Evolutionary conservation across 352 stramenopile genomes (phyloP).

Genomic region (Plasmopara viticola): DNA sequence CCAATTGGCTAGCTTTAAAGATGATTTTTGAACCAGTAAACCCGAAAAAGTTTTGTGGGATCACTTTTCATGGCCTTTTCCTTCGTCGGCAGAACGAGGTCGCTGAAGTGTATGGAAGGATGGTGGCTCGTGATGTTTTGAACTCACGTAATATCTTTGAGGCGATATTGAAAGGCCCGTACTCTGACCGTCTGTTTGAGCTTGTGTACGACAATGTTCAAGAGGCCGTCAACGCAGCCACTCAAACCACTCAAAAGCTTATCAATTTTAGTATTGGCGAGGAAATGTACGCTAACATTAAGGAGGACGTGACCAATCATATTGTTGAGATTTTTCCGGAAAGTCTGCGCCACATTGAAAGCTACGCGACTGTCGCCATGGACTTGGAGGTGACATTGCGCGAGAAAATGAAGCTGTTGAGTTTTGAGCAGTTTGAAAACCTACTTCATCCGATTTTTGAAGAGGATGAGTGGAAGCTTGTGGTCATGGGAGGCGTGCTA

Average conservation of each 20-base stretch:
- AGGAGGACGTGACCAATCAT: constrained; percentile 84
- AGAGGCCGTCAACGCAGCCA: constrained; percentile 74
- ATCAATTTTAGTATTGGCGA: constrained; percentile 81
- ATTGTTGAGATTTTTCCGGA: constrained; percentile 86
- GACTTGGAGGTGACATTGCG: constrained; percentile 88
- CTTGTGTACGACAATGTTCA: constrained; percentile 87
- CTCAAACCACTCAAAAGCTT: constrained; percentile 70
- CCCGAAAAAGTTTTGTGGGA: constrained; percentile 74
- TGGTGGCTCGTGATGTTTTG: constrained; percentile 81
- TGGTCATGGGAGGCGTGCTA: constrained; percentile 93
- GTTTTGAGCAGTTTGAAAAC: constrained; percentile 90
- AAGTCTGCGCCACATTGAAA: constrained; percentile 86
- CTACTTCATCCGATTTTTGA: constrained; percentile 97
- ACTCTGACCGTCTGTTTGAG: constrained; percentile 81
- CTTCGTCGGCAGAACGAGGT: constrained; percentile 90
- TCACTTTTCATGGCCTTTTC: constrained; percentile 94
- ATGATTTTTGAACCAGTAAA: constrained; percentile 92
- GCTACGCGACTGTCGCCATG: constrained; percentile 90
- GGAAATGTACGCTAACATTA: constrained; percentile 81
- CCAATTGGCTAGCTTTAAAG: constrained; percentile 94
- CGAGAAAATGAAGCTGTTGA: constrained; percentile 89
- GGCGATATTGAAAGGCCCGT: constrained; percentile 83
- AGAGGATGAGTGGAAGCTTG: constrained; percentile 98
- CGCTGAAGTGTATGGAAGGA: constrained; percentile 79
- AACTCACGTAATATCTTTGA: constrained; percentile 87